Evolutionary conservation across 2,329 filamentous ascomycete species (phyloP).

Genomic region (Hypoxylon sp.): DNA sequence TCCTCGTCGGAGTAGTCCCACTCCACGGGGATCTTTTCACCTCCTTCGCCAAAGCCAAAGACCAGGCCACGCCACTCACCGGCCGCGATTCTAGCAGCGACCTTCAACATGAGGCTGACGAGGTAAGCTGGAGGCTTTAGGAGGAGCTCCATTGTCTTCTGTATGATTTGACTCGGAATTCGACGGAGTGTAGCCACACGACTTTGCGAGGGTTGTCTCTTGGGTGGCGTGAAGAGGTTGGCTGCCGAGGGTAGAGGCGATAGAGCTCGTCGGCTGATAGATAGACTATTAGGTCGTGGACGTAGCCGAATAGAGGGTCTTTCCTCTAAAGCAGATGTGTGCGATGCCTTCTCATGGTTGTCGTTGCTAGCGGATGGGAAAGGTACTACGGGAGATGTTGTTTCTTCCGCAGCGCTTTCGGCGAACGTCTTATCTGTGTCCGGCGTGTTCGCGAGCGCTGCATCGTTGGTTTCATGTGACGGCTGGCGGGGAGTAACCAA

Average conservation of each 20-base stretch:
- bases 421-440: conserved; percentile 45
- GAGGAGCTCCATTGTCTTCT: conserved; percentile 79
- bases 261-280: conserved; percentile 63
- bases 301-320: conserved; percentile 61
- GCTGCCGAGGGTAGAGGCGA: conserved; percentile 74
- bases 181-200: conserved; percentile 57
- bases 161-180: conserved; percentile 71
- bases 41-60: conserved; percentile 61
- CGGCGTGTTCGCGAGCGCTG: conserved; percentile 49
- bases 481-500: conserved; percentile 48
- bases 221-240: conserved; percentile 67
- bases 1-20: conserved; percentile 70
- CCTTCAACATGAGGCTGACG: conserved; percentile 79
- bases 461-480: conserved; percentile 45
- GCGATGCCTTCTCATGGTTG: conserved; percentile 17
- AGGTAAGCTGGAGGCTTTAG: conserved; percentile 83
- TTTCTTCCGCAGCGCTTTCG: conserved; percentile 40
- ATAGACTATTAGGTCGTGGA: conserved; percentile 60
- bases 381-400: conserved; percentile 42
- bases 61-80: conserved; percentile 70
- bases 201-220: conserved; percentile 48
- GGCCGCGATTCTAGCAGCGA: conserved; percentile 77
- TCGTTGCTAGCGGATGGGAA: conserved; percentile 12
- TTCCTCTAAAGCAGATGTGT: conserved; percentile 46
- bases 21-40: conserved; percentile 63